phyloP scores from a whole-genome alignment of 148 eudicot species.

The Nepenthes mirabilis region DNA sequence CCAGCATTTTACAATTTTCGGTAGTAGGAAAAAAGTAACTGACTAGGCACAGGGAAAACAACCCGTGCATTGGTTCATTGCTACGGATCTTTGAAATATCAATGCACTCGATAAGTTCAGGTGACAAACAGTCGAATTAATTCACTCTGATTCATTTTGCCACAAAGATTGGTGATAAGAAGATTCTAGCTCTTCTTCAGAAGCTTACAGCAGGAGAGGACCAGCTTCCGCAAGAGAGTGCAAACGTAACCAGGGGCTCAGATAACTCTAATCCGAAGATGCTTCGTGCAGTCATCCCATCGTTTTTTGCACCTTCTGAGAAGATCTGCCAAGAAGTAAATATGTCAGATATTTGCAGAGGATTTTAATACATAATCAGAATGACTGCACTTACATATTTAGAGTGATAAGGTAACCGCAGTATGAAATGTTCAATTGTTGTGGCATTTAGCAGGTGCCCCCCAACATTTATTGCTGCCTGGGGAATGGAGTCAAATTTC shows the following conservation, averaged over 20 bases:
- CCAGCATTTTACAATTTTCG: too few species aligned
- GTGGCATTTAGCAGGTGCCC: constrained; percentile 53
- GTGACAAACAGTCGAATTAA: too few species aligned
- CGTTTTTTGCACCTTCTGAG: constrained; percentile 32
- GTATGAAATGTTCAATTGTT: constrained; percentile 65
- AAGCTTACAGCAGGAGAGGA: constrained; percentile 81
- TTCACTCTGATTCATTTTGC: too few species aligned
- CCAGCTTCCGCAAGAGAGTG: constrained; percentile 77
- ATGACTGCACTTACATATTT: constrained; percentile 37
- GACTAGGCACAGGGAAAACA: too few species aligned
- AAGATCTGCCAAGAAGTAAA: constrained; percentile 31
- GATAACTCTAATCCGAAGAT: constrained; percentile 49
- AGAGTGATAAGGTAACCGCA: constrained; percentile 64
- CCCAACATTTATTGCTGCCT: constrained; percentile 75
- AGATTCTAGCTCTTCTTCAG: too few species aligned
- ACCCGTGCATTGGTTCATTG: too few species aligned
- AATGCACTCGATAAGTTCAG: too few species aligned
- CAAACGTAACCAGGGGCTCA: constrained; percentile 68
- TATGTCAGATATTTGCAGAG: neutral
- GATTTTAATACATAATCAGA: constrained; percentile 2
- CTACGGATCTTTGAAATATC: too few species aligned
- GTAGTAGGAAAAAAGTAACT: too few species aligned
- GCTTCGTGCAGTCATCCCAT: constrained; percentile 35
- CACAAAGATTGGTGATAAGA: too few species aligned
- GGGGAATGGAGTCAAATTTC: constrained; percentile 1